Percentiles rank a stretch among this genome's conserved stretches.
phyloP scores from a whole-genome alignment of 106 monocot species.

The Triglochin maritima region DNA sequence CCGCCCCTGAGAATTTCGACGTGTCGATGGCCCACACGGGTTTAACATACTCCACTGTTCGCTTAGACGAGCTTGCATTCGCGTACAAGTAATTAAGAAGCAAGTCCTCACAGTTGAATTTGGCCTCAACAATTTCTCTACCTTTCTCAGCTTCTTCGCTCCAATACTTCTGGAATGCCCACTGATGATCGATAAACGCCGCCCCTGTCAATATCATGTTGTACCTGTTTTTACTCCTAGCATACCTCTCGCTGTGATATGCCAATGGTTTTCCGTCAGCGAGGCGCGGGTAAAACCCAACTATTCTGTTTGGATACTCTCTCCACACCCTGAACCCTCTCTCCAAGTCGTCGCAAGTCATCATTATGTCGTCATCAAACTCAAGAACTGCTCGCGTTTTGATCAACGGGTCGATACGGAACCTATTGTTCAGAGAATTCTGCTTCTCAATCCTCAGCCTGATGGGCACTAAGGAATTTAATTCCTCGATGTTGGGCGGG shows the following conservation, averaged over 20 bases:
- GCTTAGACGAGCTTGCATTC: slow-evolving; percentile 36
- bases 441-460: slow-evolving; percentile 62
- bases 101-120: slow-evolving; percentile 77
- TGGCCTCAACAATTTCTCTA: slow-evolving; percentile 43
- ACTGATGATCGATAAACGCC: slow-evolving; percentile 55
- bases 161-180: slow-evolving; percentile 73
- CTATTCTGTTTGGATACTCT: slow-evolving; percentile 55
- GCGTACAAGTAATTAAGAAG: slow-evolving; percentile 62
- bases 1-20: slow-evolving; percentile 63
- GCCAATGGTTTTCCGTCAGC: slow-evolving; percentile 42
- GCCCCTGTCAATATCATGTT: slow-evolving; percentile 86
- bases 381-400: slow-evolving; percentile 67
- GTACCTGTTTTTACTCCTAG: slow-evolving; percentile 42
- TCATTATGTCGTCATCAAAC: slow-evolving; percentile 81
- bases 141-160: slow-evolving; percentile 44
- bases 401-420: slow-evolving; percentile 48
- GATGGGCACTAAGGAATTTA: slow-evolving; percentile 56
- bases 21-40: slow-evolving; percentile 75
- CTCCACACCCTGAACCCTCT: slow-evolving; percentile 86
- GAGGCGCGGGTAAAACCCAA: slow-evolving; percentile 80
- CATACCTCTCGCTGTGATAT: slow-evolving; percentile 54
- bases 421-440: slow-evolving; percentile 81
- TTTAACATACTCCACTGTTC: slow-evolving; percentile 68
- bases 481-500: slow-evolving; percentile 24
- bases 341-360: slow-evolving; percentile 86